A percentile compares a stretch with the other conserved stretches of the same genome.
Conservation (phyloP, 768 basidiomycete genomes). For the Clitopilus hobsonii region DNA sequence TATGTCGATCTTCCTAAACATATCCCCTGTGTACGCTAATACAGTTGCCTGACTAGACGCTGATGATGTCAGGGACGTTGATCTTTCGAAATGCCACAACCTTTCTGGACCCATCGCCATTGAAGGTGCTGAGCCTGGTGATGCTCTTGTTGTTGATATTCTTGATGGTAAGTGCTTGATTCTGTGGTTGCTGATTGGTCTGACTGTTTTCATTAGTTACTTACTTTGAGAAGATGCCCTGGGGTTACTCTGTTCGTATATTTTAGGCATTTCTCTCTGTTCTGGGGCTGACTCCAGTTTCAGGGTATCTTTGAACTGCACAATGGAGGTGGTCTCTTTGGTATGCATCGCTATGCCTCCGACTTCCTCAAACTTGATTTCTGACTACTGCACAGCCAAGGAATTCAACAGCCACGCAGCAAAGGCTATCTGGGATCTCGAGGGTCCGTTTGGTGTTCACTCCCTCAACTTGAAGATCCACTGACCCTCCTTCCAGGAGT, state of each 20-base stretch:
- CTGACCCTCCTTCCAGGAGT: slow-evolving; percentile 35
- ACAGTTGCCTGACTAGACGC: slow-evolving; percentile 31
- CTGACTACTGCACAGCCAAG: slow-evolving; percentile 29
- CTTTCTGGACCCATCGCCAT: slow-evolving; percentile 74
- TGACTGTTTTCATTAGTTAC: slow-evolving; percentile 38
- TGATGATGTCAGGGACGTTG: slow-evolving; percentile 65
- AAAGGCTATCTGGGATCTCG: slow-evolving; percentile 81
- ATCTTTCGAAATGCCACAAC: slow-evolving; percentile 65
- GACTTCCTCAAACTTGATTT: neutral
- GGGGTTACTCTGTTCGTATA: slow-evolving; percentile 65
- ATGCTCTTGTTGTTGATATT: slow-evolving; percentile 76
- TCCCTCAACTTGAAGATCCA: neutral
- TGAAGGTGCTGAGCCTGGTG: slow-evolving; percentile 74
- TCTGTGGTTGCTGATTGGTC: neutral
- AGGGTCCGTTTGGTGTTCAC: slow-evolving; percentile 35
- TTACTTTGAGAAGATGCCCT: slow-evolving; percentile 73
- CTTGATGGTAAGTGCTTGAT: slow-evolving; percentile 48
- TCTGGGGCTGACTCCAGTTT: neutral
- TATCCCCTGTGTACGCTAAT: neutral
- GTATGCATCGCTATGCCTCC: slow-evolving; percentile 23
- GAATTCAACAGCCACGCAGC: slow-evolving; percentile 69
- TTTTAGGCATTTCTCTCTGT: neutral
- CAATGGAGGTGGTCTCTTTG: slow-evolving; percentile 71
- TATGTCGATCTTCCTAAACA: slow-evolving; percentile 20
- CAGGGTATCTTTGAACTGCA: slow-evolving; percentile 72